Conservation (phyloP, 495 filamentous ascomycete genomes). For the Neurospora sublineolata region DNA sequence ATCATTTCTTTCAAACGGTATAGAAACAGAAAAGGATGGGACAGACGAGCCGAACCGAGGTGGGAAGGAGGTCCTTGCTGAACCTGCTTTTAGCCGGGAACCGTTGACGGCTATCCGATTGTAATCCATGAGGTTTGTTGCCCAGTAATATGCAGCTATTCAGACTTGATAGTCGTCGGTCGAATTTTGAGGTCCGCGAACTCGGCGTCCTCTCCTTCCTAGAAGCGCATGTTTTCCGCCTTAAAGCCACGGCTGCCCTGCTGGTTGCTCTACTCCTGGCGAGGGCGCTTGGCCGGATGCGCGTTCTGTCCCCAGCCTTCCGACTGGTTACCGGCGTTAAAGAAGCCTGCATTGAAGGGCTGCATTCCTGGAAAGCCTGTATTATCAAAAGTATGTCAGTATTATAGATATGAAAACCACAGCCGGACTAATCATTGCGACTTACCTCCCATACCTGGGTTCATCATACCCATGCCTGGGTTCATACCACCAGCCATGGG, state of each 20-base stretch:
- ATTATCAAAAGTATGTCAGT: not conserved
- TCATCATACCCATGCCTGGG: slow-evolving; percentile 56
- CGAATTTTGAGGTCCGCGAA: not conserved
- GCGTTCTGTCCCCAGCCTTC: slow-evolving; percentile 61
- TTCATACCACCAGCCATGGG: slow-evolving; percentile 34
- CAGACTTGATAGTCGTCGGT: not conserved
- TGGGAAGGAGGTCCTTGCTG: not conserved
- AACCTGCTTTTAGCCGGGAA: not conserved
- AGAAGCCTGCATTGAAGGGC: slow-evolving; percentile 75
- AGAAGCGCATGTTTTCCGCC: not conserved
- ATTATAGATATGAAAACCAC: not conserved
- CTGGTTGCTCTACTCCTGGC: slow-evolving; percentile 27
- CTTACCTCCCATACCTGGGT: slow-evolving; percentile 48
- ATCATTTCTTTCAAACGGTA: not conserved
- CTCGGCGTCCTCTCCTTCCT: not conserved
- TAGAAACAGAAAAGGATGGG: not conserved
- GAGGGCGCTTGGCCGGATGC: slow-evolving; percentile 69
- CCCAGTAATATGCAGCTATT: not conserved
- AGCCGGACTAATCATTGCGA: not conserved
- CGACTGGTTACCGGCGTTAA: slow-evolving; percentile 35
- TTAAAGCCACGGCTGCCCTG: not conserved
- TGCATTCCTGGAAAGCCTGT: slow-evolving; percentile 57
- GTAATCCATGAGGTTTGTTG: not conserved
- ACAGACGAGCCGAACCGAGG: not conserved
- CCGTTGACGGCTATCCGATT: not conserved